phyloP scores from a whole-genome alignment of 2,329 filamentous ascomycete genomes.

The Xylariaceae sp. region DNA sequence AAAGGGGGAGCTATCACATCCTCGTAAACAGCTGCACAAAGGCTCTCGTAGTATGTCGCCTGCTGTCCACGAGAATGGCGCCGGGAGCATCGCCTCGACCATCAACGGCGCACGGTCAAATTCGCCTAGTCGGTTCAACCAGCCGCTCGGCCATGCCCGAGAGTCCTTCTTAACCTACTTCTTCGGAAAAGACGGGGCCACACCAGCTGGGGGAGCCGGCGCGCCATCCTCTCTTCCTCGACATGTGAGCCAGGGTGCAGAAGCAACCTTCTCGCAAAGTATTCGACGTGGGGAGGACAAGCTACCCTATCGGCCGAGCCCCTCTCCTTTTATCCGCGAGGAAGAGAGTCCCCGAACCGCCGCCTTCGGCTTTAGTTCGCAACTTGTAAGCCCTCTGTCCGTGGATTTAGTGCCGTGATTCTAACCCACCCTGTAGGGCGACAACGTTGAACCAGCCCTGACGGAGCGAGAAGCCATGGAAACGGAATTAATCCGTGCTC shows the following conservation, averaged over 20 bases:
- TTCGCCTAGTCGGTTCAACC: conserved; percentile 61
- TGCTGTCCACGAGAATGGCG: conserved; percentile 65
- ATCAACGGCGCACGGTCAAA: conserved; percentile 62
- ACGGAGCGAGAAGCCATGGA: conserved; percentile 96
- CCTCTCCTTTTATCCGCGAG: conserved; percentile 23
- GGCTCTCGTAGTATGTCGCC: conserved; percentile 78
- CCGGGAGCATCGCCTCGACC: conserved; percentile 56
- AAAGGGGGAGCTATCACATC: conserved; percentile 52
- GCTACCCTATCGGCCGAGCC: conserved; percentile 48
- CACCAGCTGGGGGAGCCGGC: conserved; percentile 41
- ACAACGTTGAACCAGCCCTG: conserved; percentile 74
- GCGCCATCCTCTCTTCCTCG: conserved; percentile 44
- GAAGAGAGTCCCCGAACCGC: conserved; percentile 36
- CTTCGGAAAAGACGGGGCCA: conserved; percentile 86
- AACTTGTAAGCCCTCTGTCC: conserved; percentile 52
- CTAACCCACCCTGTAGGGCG: conserved; percentile 38
- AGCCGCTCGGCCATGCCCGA: conserved; percentile 59
- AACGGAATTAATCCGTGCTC: conserved; percentile 90
- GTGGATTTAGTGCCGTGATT: conserved; percentile 6
- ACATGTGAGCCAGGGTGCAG: conserved; percentile 73
- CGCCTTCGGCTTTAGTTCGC: conserved; percentile 44
- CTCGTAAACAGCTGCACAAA: conserved; percentile 59
- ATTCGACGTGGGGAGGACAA: conserved; percentile 68
- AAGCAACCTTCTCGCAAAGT: conserved; percentile 80
- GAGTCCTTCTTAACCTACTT: conserved; percentile 99